Evolutionary conservation across 2,329 filamentous ascomycete species (phyloP).

Genomic region (Fusarium sp.): DNA sequence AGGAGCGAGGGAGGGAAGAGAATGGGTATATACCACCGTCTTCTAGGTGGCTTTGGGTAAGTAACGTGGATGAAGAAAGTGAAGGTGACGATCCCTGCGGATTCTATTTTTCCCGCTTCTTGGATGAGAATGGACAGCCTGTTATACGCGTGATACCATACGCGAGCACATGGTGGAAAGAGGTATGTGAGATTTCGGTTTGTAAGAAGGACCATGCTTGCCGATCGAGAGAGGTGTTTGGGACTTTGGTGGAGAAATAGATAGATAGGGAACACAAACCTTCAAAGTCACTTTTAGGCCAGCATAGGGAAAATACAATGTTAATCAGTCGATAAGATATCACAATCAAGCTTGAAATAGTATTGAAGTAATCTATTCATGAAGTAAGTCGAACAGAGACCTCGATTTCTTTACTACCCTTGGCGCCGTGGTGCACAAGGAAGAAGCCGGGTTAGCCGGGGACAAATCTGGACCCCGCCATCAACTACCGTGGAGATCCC

Average conservation of each 20-base stretch:
- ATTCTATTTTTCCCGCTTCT: not conserved
- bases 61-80: not conserved
- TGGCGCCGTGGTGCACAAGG: too few species aligned
- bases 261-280: too few species aligned
- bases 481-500: not conserved
- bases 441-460: too few species aligned
- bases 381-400: too few species aligned
- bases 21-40: not conserved
- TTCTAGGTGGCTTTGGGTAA: not conserved
- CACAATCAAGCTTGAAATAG: too few species aligned
- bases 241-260: too few species aligned
- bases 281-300: too few species aligned
- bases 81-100: not conserved
- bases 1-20: not conserved
- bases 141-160: not conserved
- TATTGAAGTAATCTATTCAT: too few species aligned
- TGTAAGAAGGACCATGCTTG: not conserved
- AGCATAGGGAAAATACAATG: too few species aligned
- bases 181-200: not conserved
- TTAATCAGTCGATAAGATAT: too few species aligned
- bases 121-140: not conserved
- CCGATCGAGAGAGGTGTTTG: not conserved
- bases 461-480: not conserved
- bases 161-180: not conserved
- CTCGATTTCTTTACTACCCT: too few species aligned